Percentiles rank a stretch among this genome's conserved stretches.
phyloP scores from a whole-genome alignment of 2,329 filamentous ascomycete species.

The Aspergillus sp. region DNA sequence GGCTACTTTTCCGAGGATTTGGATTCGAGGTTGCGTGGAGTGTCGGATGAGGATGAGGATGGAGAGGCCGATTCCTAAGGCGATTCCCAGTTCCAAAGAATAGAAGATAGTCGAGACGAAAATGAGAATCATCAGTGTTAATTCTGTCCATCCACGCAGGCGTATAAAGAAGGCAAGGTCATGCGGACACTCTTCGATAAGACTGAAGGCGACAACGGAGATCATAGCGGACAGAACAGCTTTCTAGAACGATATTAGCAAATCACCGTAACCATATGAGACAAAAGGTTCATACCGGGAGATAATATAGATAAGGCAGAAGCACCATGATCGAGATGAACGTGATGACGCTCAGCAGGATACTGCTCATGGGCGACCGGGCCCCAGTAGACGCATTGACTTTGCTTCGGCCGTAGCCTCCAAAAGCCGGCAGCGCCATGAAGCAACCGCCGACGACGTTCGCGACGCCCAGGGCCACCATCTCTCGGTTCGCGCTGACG shows the following conservation, averaged over 20 bases:
- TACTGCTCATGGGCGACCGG: constrained; percentile 88
- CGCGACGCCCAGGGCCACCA: constrained; percentile 85
- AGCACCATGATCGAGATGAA: constrained; percentile 78
- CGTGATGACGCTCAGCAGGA: constrained; percentile 81
- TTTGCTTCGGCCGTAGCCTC: constrained; percentile 93
- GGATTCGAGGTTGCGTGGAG: constrained; percentile 87
- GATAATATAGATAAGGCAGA: constrained; percentile 88
- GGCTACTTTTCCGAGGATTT: constrained; percentile 87
- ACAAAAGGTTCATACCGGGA: constrained; percentile 63
- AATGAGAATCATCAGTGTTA: constrained; percentile 84
- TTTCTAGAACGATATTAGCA: constrained; percentile 59
- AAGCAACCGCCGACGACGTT: constrained; percentile 92
- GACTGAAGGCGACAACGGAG: constrained; percentile 87
- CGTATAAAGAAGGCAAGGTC: constrained; percentile 86
- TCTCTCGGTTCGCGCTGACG: constrained; percentile 86
- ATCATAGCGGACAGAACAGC: constrained; percentile 92
- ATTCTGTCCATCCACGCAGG: constrained; percentile 82
- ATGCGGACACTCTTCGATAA: constrained; percentile 92
- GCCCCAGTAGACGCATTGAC: constrained; percentile 91
- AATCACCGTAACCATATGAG: not conserved
- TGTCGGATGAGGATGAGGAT: constrained; percentile 87
- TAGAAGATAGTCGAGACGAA: constrained; percentile 93
- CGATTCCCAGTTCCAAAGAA: constrained; percentile 89
- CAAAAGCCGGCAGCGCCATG: constrained; percentile 89
- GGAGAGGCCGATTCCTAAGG: constrained; percentile 87